Evolutionary conservation across 2,329 filamentous ascomycete genomes (phyloP), one percentile per base, ranked within the genome.

Genomic region (Aquanectria penicillioides): DNA sequence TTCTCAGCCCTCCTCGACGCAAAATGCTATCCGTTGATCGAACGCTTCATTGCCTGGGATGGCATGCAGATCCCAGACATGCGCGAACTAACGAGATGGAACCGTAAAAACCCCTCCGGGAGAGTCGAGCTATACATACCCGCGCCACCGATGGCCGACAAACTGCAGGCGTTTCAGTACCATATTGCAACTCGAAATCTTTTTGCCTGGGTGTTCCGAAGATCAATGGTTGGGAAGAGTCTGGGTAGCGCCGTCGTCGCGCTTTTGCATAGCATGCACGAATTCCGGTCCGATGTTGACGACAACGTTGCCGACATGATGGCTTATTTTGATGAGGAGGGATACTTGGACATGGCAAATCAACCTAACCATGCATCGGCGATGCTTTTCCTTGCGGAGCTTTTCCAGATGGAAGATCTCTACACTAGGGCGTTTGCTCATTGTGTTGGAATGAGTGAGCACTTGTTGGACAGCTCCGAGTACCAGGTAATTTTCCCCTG

Each of bases 391-490:
- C 82, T 93, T 37, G 87, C 90, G 2, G 91, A 94, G 69, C 78
- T 81, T 18, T 89, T 88, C 63, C 83, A 85, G 48, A 74, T 90
- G 22, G 80, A 79, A 50, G 82, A 86, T n/a, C 75, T 92, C 11
- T 94, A 92, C 80, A 82, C 88, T 10, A 84, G 91, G 68, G 88
- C 91, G 0, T 93, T 94, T 74, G 83, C 85, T 12, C 92, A 95
- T 69, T 93, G 91, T 69, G 89, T 90, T 29, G 92, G 91, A 37
- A 93, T 94, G 91, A 85, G 84, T 59, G 85, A 90, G 17, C 78
- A 79, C 22, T 61, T 94, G 5, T 77, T 80, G 34, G 69, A 75
- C 6, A 85, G 83, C 63, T 72, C 81, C 1, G 90, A 91, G 61
- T 91, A 87, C 60, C 77, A 83, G 72, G 88, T 89, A 77, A 66